phyloP scores from a whole-genome alignment of 352 stramenopile genomes.

The Phytophthora boehmeriae region DNA sequence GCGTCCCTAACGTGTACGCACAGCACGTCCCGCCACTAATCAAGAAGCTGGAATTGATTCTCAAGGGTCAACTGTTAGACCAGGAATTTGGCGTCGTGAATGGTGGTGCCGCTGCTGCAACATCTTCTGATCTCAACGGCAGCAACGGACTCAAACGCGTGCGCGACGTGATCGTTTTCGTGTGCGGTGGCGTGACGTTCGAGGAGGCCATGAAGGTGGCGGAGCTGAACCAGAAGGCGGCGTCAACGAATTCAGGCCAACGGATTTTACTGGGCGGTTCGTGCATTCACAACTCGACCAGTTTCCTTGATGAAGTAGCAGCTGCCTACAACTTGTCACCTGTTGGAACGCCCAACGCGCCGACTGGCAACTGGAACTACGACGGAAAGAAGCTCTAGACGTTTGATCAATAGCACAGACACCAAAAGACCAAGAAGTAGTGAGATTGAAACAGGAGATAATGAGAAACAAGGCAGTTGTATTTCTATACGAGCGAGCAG shows the following conservation, averaged over 20 bases:
- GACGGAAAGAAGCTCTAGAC: constrained; percentile 66
- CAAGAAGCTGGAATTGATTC: constrained; percentile 90
- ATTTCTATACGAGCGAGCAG: constrained; percentile 34
- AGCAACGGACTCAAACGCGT: constrained; percentile 96
- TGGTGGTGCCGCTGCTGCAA: constrained; percentile 53
- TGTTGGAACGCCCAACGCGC: constrained; percentile 12
- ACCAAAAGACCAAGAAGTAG: not conserved
- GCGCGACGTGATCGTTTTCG: constrained; percentile 97
- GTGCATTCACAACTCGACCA: constrained; percentile 97
- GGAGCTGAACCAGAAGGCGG: constrained; percentile 94
- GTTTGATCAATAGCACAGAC: constrained; percentile 2
- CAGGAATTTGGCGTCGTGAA: constrained; percentile 96
- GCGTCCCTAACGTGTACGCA: constrained; percentile 98
- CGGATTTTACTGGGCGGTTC: constrained; percentile 95
- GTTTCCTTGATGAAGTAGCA: constrained; percentile 95
- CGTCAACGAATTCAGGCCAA: constrained; percentile 62
- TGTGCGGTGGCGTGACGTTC: constrained; percentile 98
- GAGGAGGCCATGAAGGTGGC: constrained; percentile 98
- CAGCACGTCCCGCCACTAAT: constrained; percentile 98
- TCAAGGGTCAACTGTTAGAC: constrained; percentile 82
- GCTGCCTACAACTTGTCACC: constrained; percentile 58
- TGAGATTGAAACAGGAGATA: constrained; percentile 19
- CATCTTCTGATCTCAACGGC: constrained; percentile 66
- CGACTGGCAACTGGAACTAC: constrained; percentile 50
- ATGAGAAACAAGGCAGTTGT: constrained; percentile 31